Percentiles rank a stretch among this genome's conserved stretches.
phyloP scores from a whole-genome alignment of 345 rosid genomes.

The Mangifera indica region DNA sequence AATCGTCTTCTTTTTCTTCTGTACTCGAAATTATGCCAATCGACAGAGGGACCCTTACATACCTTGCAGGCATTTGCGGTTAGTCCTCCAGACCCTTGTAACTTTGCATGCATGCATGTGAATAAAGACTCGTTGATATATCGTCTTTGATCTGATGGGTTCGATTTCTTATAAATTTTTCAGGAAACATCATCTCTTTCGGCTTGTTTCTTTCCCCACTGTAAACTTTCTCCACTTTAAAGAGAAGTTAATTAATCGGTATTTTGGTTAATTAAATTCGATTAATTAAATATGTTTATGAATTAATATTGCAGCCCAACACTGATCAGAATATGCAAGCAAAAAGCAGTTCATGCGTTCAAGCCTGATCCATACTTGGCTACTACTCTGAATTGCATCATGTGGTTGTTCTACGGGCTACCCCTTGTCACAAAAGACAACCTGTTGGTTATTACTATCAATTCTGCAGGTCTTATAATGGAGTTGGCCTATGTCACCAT shows the following conservation, averaged over 20 bases:
- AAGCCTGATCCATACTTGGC: conserved; percentile 77
- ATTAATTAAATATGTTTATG: background rate
- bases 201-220: conserved; percentile 65
- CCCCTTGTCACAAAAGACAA: conserved; percentile 69
- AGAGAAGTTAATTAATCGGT: too few species aligned
- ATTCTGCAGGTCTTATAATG: conserved; percentile 52
- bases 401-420: conserved; percentile 75
- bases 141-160: too few species aligned
- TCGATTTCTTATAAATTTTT: background rate
- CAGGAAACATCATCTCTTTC: conserved; percentile 77
- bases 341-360: conserved; percentile 50
- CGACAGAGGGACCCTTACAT: conserved; percentile 36
- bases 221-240: conserved; percentile 30
- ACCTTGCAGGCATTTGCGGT: conserved; percentile 62
- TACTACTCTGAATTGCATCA: conserved; percentile 58
- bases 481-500: conserved; percentile 52
- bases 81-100: too few species aligned
- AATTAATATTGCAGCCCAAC: conserved; percentile 59
- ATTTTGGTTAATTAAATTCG: too few species aligned
- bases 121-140: too few species aligned
- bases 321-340: conserved; percentile 44
- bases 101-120: too few species aligned
- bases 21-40: conserved; percentile 13
- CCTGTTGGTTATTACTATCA: conserved; percentile 58
- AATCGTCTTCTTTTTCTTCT: background rate